phyloP scores from a whole-genome alignment of 140 eudicot genomes.

The Anethum foeniculum region DNA sequence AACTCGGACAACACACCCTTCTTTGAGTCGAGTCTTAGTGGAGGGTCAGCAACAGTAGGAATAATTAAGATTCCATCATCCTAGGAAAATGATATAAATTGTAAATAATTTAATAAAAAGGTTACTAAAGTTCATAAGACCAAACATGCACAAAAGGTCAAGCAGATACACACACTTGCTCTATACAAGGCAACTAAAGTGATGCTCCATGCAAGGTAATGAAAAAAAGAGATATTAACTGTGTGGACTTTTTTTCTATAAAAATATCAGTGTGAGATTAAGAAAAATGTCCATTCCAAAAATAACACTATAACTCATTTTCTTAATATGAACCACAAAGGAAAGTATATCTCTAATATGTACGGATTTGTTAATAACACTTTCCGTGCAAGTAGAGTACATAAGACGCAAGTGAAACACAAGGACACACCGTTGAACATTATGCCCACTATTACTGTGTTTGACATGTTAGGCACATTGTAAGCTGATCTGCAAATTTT shows the following conservation, averaged over 20 bases:
- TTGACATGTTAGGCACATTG: slow-evolving; percentile 1
- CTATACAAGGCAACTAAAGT: background rate
- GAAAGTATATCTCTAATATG: background rate
- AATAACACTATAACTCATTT: background rate
- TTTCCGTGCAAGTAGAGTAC: background rate
- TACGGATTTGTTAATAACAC: background rate
- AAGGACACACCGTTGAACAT: background rate
- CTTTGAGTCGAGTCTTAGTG: slow-evolving; percentile 46
- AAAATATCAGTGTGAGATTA: too few relatives aligned
- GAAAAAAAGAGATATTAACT: background rate
- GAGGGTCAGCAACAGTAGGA: slow-evolving; percentile 80
- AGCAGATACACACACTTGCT: background rate
- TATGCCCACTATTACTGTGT: background rate
- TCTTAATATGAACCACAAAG: background rate
- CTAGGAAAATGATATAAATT: slow-evolving; percentile 20
- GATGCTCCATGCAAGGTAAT: background rate
- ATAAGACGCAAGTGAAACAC: background rate
- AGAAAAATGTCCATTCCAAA: too few relatives aligned
- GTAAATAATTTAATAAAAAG: background rate
- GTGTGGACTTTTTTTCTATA: background rate
- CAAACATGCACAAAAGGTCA: background rate
- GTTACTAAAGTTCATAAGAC: background rate
- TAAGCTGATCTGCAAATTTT: slow-evolving; percentile 52
- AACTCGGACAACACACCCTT: slow-evolving; percentile 47
- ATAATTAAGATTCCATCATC: slow-evolving; percentile 78